A percentile compares a stretch with the other conserved stretches of the same genome.
These are phyloP conservation scores for Colletotrichum sp. DNA, from an alignment of 2,329 filamentous ascomycete species.

Conservation along the genomic window DNA sequence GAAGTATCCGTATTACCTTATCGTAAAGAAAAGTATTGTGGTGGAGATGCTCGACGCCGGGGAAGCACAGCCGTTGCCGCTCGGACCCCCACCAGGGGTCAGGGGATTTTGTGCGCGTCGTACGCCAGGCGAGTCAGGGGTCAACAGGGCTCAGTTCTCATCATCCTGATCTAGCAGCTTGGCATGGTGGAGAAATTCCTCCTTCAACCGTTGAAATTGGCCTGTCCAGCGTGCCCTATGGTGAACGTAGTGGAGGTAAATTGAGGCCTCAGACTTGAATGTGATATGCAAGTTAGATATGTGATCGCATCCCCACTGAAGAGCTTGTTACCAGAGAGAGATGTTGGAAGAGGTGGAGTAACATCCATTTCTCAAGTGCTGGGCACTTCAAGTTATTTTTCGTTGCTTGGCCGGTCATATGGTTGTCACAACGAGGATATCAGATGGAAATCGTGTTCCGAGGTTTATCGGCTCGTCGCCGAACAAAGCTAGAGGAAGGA, in stretches of 20 bases:
- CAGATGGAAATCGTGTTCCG: background rate
- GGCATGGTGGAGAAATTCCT: background rate
- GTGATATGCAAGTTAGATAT: background rate
- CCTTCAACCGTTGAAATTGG: background rate
- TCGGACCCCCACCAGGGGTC: background rate
- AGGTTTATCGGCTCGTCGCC: background rate
- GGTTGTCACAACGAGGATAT: background rate
- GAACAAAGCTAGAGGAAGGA: background rate
- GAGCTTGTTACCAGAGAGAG: background rate
- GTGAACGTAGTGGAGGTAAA: background rate
- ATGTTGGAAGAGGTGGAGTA: background rate
- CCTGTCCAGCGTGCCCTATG: background rate
- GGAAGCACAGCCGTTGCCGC: constrained; percentile 1
- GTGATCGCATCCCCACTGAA: background rate
- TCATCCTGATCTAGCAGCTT: background rate
- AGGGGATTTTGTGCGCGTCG: background rate
- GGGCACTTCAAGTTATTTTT: background rate
- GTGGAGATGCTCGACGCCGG: background rate
- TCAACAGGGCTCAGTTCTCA: background rate
- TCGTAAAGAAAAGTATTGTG: constrained; percentile 1
- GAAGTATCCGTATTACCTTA: background rate
- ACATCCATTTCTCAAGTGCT: background rate
- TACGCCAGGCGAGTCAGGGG: background rate
- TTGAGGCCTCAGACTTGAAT: background rate
- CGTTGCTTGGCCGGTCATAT: background rate